phyloP scores from a whole-genome alignment of 2,329 filamentous ascomycete species.

The Colletotrichum tabaci region DNA sequence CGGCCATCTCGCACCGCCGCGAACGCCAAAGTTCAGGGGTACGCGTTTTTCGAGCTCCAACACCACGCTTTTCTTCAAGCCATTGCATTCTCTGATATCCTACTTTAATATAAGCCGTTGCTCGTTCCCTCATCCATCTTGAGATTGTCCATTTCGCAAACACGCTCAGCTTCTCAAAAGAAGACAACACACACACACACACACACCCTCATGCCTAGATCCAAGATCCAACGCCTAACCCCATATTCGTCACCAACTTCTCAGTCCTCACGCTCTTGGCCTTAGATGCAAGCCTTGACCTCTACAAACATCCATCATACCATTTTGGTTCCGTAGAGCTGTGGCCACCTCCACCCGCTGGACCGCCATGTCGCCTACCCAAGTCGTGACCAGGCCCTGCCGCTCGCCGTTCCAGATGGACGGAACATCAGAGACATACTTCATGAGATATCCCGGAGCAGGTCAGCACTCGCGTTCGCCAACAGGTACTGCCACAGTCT shows the following conservation, averaged over 20 bases:
- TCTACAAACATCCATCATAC: background rate
- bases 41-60: conserved; percentile 13
- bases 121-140: conserved; percentile 1
- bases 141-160: background rate
- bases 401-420: conserved; percentile 35
- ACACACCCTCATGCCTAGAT: background rate
- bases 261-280: background rate
- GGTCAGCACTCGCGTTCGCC: conserved; percentile 22
- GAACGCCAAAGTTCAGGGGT: conserved; percentile 7
- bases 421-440: conserved; percentile 32
- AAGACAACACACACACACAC: background rate
- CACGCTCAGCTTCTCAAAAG: background rate
- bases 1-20: conserved; percentile 20
- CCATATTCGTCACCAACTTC: background rate
- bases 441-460: conserved; percentile 32
- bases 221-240: background rate
- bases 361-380: conserved; percentile 35
- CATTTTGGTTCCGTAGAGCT: background rate
- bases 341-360: background rate
- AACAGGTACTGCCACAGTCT: background rate
- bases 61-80: conserved; percentile 20
- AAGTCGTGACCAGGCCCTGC: conserved; percentile 25
- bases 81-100: conserved; percentile 1
- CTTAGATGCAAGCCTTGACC: conserved; percentile 17
- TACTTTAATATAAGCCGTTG: conserved; percentile 25